These are phyloP conservation scores for Corylus americana DNA, from an alignment of 306 rosid species.

Conservation along the genomic window DNA sequence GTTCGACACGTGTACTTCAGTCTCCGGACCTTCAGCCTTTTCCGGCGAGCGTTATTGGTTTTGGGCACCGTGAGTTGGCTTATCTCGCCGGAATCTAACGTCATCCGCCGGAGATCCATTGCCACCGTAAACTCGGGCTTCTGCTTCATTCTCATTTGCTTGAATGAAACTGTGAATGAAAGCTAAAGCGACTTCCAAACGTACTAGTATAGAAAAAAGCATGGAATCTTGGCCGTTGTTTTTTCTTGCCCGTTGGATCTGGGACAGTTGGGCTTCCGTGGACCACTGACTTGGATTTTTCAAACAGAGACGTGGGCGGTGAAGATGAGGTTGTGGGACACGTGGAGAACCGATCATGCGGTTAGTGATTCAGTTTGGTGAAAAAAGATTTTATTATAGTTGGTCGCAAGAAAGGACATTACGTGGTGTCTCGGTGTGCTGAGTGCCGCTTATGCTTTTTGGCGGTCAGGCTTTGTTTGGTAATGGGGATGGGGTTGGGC, in stretches of 20 bases:
- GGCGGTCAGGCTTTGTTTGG: conserved; percentile 3
- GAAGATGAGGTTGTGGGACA: conserved; percentile 23
- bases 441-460: conserved; percentile 25
- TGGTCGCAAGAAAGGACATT: conserved; percentile 4
- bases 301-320: conserved; percentile 67
- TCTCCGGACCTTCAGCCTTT: conserved; percentile 43
- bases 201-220: conserved; percentile 1
- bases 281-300: conserved; percentile 42
- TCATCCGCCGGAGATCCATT: conserved; percentile 6
- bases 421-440: conserved; percentile 55
- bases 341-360: conserved; percentile 49
- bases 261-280: conserved; percentile 44
- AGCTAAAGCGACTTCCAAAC: background rate
- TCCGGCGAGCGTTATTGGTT: conserved; percentile 31
- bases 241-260: background rate
- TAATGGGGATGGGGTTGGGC: too few species aligned
- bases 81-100: conserved; percentile 4
- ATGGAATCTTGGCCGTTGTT: conserved; percentile 44
- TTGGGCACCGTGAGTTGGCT: conserved; percentile 16
- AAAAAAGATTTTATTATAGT: conserved; percentile 11
- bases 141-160: conserved; percentile 14
- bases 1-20: conserved; percentile 48
- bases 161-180: conserved; percentile 10
- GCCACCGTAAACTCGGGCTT: conserved; percentile 16
- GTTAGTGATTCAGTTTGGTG: conserved; percentile 34